A percentile compares a stretch with the other conserved stretches of the same genome.
These are phyloP conservation scores for Anisodus acutangulus DNA, from an alignment of 257 asterid genomes.

Conservation along the genomic window DNA sequence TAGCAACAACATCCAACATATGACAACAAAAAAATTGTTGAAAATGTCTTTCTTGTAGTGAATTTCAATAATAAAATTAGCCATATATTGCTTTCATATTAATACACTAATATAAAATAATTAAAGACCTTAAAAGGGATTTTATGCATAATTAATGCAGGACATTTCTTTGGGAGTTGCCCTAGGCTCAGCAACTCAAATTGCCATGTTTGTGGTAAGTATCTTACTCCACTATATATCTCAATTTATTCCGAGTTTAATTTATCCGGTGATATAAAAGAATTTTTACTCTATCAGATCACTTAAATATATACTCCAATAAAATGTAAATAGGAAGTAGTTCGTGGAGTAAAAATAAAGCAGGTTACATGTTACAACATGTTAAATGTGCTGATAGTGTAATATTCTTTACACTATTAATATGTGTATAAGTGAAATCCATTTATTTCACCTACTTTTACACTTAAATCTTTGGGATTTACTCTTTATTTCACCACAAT, in stretches of 20 bases:
- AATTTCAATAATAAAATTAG: neutral
- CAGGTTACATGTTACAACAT: neutral
- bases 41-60: too few species aligned
- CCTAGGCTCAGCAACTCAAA: constrained; percentile 54
- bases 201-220: constrained; percentile 77
- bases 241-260: neutral
- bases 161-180: constrained; percentile 54
- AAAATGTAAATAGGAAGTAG: too few species aligned
- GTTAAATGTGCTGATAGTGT: neutral
- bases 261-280: neutral
- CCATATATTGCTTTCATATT: neutral
- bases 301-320: neutral
- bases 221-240: neutral
- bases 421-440: neutral
- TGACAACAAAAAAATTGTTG: too few species aligned
- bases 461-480: neutral
- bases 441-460: neutral
- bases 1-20: too few species aligned
- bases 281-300: neutral
- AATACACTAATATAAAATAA: neutral
- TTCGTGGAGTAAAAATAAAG: neutral
- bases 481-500: neutral
- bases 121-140: neutral
- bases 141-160: constrained; percentile 30
- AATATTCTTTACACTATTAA: neutral